Percentiles rank a stretch among this genome's conserved stretches.
Conservation (phyloP, 2,329 filamentous ascomycete species). For the Aureobasidium sp. region DNA sequence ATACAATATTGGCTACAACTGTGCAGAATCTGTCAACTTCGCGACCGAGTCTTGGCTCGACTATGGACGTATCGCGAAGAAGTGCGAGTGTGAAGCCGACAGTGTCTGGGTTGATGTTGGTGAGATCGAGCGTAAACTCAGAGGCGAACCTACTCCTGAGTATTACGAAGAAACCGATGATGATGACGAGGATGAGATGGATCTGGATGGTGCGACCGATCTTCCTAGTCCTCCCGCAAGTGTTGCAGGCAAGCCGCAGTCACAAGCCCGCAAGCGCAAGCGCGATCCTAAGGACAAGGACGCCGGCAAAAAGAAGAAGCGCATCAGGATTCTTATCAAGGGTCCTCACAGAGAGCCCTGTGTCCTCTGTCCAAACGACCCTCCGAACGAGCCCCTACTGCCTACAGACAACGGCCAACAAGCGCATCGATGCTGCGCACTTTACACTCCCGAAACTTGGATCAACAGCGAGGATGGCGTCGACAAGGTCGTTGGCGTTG, state of each 20-base stretch:
- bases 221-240: slow-evolving; percentile 71
- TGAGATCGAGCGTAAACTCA: slow-evolving; percentile 87
- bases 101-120: slow-evolving; percentile 97
- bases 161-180: slow-evolving; percentile 74
- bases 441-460: slow-evolving; percentile 87
- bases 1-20: slow-evolving; percentile 97
- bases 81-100: slow-evolving; percentile 92
- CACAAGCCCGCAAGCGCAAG: slow-evolving; percentile 59
- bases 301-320: slow-evolving; percentile 58
- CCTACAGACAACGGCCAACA: slow-evolving; percentile 79
- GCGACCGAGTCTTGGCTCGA: slow-evolving; percentile 91
- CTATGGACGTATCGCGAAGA: slow-evolving; percentile 91
- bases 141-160: slow-evolving; percentile 72
- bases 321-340: slow-evolving; percentile 66
- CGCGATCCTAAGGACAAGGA: slow-evolving; percentile 41
- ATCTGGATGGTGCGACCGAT: slow-evolving; percentile 46
- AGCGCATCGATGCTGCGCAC: slow-evolving; percentile 79
- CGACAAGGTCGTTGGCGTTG: slow-evolving; percentile 69
- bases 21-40: slow-evolving; percentile 97
- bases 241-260: slow-evolving; percentile 54
- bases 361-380: slow-evolving; percentile 84
- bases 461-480: slow-evolving; percentile 57
- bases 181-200: slow-evolving; percentile 50
- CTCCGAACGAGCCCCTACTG: slow-evolving; percentile 71
- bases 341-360: slow-evolving; percentile 68